Evolutionary conservation across 257 asterid species (phyloP), one percentile per base, ranked within the genome.

Genomic region (Fraxinus pennsylvanica): DNA sequence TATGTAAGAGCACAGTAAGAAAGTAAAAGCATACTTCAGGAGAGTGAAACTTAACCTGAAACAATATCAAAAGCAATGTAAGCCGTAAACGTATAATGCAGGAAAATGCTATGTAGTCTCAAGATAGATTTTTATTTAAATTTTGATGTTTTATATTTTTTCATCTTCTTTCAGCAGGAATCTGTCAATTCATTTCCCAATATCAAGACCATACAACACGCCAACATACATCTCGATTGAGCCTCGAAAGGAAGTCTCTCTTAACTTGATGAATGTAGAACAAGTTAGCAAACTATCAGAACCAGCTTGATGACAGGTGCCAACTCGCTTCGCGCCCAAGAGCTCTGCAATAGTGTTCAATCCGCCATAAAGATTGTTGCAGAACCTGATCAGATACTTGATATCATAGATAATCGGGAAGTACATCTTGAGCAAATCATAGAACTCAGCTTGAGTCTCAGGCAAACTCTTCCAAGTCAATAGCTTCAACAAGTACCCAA

Each of bases 261-360:
- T 85, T 81, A 85, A 63, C 81, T 78, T 82, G 75, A 85, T 10
- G 76, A 85, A 85, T 66, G 86, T 80, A 82, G 74, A 75, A 75
- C 82, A 80, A 36, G 89, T 82, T 21, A 85, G 86, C 71, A 85
- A 59, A 75, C 89, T 85, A 75, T 85, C 86, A 0, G 89, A 85
- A 75, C 89, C 89, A 75, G 89, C 86, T 72, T 85, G 88, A 76
- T 85, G 88, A 74, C 81, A 71, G 72, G 73, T 80, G 12, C 88
- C 88, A 30, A 85, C 27, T n/a, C 88, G 59, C 52, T 82, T 84
- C 68, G 80, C 83, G 0, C 65, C 79, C 82, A 84, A 73, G 35
- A 59, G 73, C 50, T 76, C 82, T 33, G 85, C 85, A 70, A 81
- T 82, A 76, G 73, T 76, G 85, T 82, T 65, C 72, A 85, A 82